These are phyloP conservation scores for Aureobasidium zeae DNA, from an alignment of 2,329 filamentous ascomycete species.

Conservation along the genomic window DNA sequence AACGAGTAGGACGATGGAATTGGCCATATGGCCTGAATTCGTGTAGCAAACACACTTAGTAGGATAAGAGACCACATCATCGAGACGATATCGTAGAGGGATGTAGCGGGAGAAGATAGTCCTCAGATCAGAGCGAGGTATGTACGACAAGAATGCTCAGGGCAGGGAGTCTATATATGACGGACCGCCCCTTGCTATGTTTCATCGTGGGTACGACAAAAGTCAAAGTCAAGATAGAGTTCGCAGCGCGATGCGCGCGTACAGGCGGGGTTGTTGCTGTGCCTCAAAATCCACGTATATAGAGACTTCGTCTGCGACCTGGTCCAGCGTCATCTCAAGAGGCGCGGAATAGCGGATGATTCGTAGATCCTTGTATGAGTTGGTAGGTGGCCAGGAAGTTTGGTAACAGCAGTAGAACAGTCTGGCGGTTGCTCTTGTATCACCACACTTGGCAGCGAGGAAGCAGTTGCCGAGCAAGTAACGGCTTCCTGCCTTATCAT, in stretches of 20 bases:
- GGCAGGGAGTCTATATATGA: conserved; percentile 9
- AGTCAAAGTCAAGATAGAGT: not conserved
- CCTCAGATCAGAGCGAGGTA: not conserved
- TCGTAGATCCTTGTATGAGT: too few species aligned
- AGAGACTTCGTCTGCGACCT: too few species aligned
- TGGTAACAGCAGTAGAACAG: too few species aligned
- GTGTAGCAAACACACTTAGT: conserved; percentile 15
- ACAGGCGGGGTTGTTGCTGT: conserved; percentile 8
- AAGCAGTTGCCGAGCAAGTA: too few species aligned
- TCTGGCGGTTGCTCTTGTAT: too few species aligned
- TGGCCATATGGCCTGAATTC: conserved; percentile 36
- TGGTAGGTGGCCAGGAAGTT: too few species aligned
- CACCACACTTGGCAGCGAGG: too few species aligned
- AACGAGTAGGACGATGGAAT: conserved; percentile 30
- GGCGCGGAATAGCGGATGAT: too few species aligned
- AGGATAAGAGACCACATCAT: not conserved
- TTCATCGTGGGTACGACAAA: conserved; percentile 3
- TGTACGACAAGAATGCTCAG: not conserved
- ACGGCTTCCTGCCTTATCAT: too few species aligned
- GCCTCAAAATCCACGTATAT: too few species aligned
- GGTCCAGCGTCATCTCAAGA: too few species aligned
- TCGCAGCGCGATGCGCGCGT: too few species aligned
- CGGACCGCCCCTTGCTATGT: conserved; percentile 12
- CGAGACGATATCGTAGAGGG: not conserved
- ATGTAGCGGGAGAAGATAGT: not conserved